These are phyloP conservation scores for Neurospora tetrasperma DNA, from an alignment of 495 filamentous ascomycete genomes.

Conservation along the genomic window DNA sequence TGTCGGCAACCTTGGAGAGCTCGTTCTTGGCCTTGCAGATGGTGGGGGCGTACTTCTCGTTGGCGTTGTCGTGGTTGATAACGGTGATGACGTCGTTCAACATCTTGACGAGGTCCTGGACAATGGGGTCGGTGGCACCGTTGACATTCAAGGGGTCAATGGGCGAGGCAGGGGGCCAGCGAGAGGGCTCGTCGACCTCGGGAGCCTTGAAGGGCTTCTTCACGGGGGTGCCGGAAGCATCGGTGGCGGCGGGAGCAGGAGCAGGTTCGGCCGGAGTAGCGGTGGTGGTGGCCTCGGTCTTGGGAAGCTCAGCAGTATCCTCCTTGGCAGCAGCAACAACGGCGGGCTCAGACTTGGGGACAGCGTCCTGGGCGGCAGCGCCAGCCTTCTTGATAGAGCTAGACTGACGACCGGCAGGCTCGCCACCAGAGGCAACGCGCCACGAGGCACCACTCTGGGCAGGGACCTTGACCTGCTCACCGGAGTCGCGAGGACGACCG, in stretches of 20 bases:
- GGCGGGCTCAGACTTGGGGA: constrained; percentile 15
- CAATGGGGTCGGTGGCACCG: constrained; percentile 70
- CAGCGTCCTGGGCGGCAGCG: constrained; percentile 21
- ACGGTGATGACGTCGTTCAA: constrained; percentile 91
- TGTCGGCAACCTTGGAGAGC: constrained; percentile 61
- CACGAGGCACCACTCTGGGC: constrained; percentile 78
- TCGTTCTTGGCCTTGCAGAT: constrained; percentile 76
- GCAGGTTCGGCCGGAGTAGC: constrained; percentile 1
- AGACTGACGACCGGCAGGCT: constrained; percentile 30
- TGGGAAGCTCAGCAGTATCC: constrained; percentile 17
- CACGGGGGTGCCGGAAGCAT: neutral
- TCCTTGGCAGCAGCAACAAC: constrained; percentile 30
- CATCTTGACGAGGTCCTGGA: constrained; percentile 89
- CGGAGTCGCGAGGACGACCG: constrained; percentile 43
- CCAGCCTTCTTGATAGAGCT: constrained; percentile 31
- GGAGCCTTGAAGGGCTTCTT: constrained; percentile 33
- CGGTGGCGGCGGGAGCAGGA: constrained; percentile 3
- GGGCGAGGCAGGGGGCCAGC: constrained; percentile 46
- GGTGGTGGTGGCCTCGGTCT: constrained; percentile 2
- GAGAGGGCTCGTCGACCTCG: constrained; percentile 51
- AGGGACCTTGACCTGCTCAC: constrained; percentile 71
- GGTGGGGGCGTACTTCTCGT: constrained; percentile 60
- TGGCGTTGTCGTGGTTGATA: constrained; percentile 71
- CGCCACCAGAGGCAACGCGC: constrained; percentile 51
- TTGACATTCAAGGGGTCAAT: constrained; percentile 66